phyloP scores from a whole-genome alignment of 257 asterid genomes.

The Nicotiana otophora region DNA sequence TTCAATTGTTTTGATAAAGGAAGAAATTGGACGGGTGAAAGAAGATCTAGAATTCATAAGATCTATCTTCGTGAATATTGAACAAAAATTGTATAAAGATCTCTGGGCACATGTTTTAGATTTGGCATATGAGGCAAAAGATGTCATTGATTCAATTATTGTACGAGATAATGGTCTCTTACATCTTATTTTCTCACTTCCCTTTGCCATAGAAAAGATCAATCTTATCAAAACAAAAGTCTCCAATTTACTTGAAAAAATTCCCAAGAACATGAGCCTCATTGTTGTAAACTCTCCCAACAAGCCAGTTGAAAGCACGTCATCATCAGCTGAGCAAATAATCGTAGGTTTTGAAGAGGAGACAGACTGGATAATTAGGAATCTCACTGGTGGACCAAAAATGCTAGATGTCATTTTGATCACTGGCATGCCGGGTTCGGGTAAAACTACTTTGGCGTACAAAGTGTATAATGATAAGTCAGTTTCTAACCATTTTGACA shows the following conservation, averaged over 20 bases:
- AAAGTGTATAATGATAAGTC: neutral
- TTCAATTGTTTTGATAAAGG: neutral
- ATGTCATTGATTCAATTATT: neutral
- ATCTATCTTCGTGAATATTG: neutral
- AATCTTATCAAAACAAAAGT: neutral
- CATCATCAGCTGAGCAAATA: neutral
- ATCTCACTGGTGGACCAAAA: neutral
- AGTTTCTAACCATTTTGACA: neutral
- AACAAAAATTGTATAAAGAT: neutral
- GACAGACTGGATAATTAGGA: neutral
- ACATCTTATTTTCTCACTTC: neutral
- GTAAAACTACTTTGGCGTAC: neutral
- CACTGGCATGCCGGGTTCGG: neutral
- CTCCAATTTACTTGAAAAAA: neutral
- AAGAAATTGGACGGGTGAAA: neutral
- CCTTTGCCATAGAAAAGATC: neutral
- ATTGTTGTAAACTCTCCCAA: neutral
- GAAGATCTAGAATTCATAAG: neutral
- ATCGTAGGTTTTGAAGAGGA: conserved; percentile 7
- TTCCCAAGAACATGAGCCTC: neutral
- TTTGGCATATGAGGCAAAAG: neutral
- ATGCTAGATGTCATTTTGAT: neutral
- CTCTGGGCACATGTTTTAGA: neutral
- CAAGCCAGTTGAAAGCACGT: neutral
- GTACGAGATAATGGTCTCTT: neutral